phyloP scores from a whole-genome alignment of 1,284 basidiomycete genomes.

The Heterobasidion parviporum region DNA sequence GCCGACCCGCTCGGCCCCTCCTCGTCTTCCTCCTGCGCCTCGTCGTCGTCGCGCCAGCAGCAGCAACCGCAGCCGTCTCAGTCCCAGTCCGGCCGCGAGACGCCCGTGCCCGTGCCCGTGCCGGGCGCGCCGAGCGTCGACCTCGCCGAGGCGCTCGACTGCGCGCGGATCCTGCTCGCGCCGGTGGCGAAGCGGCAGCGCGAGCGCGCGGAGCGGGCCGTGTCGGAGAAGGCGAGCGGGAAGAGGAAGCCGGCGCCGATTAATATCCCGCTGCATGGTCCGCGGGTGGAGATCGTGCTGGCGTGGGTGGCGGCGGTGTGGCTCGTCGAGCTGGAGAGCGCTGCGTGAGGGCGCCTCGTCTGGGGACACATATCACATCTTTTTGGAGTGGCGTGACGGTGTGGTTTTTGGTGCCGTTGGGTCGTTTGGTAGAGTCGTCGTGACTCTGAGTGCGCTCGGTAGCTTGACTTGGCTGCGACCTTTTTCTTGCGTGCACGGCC shows the following conservation, averaged over 20 bases:
- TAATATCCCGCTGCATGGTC: conserved; percentile 76
- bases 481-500: no score
- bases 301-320: conserved; percentile 76
- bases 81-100: conserved; percentile 8
- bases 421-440: background rate
- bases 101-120: conserved; percentile 2
- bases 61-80: background rate
- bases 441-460: background rate
- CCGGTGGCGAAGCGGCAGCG: conserved; percentile 55
- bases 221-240: conserved; percentile 35
- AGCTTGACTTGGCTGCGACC: background rate
- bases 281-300: conserved; percentile 72
- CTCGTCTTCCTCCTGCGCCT: no score
- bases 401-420: background rate
- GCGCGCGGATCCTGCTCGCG: conserved; percentile 57
- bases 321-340: conserved; percentile 56
- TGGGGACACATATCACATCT: no score
- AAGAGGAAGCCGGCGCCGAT: conserved; percentile 54
- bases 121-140: conserved; percentile 24
- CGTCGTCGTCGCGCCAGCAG: no score
- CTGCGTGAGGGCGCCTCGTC: conserved; percentile 20
- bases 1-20: conserved; percentile 1
- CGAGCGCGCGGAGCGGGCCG: conserved; percentile 41
- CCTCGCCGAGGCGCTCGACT: conserved; percentile 45
- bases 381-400: no score